Evolutionary conservation across 2,329 filamentous ascomycete species (phyloP).

Genomic region (Graphilbum fragrans): DNA sequence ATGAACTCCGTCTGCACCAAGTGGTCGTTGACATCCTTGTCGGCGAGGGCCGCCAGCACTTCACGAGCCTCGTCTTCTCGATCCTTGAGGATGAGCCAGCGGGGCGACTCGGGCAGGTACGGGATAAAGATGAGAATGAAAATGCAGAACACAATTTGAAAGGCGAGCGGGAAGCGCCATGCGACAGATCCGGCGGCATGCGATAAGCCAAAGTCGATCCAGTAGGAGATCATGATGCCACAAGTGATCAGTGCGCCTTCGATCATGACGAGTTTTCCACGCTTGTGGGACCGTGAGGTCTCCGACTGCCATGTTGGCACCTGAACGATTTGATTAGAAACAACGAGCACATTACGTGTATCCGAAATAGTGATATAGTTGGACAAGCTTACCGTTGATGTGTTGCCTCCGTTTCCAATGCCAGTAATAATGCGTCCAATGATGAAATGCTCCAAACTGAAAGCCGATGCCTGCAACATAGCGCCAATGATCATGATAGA

Average conservation of each 20-base stretch:
- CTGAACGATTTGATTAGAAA: no score
- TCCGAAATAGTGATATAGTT: no score
- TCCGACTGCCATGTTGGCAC: conserved; percentile 24
- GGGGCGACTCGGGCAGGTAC: conserved; percentile 25
- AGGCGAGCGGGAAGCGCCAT: conserved; percentile 29
- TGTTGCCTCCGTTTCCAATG: not conserved
- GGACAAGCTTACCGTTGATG: not conserved
- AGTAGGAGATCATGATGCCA: conserved; percentile 5
- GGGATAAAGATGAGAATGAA: conserved; percentile 20
- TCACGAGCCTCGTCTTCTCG: conserved; percentile 17
- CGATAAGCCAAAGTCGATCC: conserved; percentile 23
- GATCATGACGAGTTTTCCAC: conserved; percentile 20
- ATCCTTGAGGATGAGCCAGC: conserved; percentile 26
- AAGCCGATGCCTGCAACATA: not conserved
- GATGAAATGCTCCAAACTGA: not conserved
- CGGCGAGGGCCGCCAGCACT: conserved; percentile 17
- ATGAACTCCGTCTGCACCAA: not conserved
- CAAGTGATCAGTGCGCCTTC: conserved; percentile 6
- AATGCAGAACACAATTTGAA: conserved; percentile 25
- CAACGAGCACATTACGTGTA: no score
- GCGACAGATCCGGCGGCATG: conserved; percentile 19
- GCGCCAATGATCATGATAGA: not conserved
- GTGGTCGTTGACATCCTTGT: conserved; percentile 12
- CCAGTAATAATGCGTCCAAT: not conserved
- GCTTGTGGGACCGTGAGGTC: conserved; percentile 17